phyloP scores from a whole-genome alignment of 148 eudicot species.

The Cornus kousa region DNA sequence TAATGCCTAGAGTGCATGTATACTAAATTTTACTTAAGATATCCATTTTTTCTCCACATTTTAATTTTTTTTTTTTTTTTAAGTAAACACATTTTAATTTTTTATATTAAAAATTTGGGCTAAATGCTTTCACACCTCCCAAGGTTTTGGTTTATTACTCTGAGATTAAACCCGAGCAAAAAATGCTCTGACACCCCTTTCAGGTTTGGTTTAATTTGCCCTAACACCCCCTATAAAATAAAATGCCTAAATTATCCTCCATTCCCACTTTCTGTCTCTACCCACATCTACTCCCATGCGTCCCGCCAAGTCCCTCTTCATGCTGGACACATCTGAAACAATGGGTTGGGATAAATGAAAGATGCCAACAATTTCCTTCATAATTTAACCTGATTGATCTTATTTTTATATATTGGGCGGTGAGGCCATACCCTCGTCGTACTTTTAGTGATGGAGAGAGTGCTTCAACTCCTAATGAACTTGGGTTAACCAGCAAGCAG shows the following conservation, averaged over 20 bases:
- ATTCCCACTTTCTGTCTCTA: too few species aligned
- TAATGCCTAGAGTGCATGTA: neutral
- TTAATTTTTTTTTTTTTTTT: neutral
- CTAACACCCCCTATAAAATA: too few species aligned
- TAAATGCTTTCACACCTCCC: too few species aligned
- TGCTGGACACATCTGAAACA: neutral
- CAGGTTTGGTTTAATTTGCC: too few species aligned
- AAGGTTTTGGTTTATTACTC: too few species aligned
- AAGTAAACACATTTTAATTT: too few species aligned
- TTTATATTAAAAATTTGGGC: too few species aligned
- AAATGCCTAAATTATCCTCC: too few species aligned
- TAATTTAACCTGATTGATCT: neutral
- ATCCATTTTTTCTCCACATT: neutral
- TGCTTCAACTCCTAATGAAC: conserved; percentile 50
- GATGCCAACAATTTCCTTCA: neutral
- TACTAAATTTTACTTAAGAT: neutral
- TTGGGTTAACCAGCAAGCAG: conserved; percentile 89
- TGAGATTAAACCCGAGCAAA: too few species aligned
- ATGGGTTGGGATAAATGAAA: neutral
- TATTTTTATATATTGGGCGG: conserved; percentile 28
- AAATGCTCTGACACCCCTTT: too few species aligned
- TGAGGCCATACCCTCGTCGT: conserved; percentile 88
- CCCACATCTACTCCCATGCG: too few species aligned
- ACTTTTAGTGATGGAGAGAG: conserved; percentile 80
- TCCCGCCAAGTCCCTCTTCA: too few species aligned